These are phyloP conservation scores for Yamadazyma spencermartinsiae DNA, from an alignment of 1,139 yeast species.

Conservation along the genomic window DNA sequence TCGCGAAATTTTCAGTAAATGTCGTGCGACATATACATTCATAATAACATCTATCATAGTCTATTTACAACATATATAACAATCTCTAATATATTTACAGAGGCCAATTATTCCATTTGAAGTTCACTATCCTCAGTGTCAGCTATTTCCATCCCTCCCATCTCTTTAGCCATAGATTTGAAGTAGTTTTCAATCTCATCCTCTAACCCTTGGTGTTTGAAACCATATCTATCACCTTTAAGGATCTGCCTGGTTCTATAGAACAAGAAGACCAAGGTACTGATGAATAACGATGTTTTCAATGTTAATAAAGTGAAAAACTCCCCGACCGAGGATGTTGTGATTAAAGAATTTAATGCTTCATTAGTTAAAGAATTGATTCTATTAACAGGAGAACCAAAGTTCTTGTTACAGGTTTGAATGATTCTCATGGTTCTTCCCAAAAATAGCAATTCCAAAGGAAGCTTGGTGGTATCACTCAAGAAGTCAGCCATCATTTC, in stretches of 20 bases:
- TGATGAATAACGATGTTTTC: constrained; percentile 36
- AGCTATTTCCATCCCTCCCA: constrained; percentile 32
- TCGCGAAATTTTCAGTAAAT: not conserved
- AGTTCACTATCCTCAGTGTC: constrained; percentile 7
- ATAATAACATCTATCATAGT: not conserved
- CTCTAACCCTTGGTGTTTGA: constrained; percentile 43
- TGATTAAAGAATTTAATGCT: constrained; percentile 37
- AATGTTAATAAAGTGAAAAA: constrained; percentile 31
- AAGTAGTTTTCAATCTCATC: constrained; percentile 48
- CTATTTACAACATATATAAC: not conserved
- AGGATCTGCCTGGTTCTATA: constrained; percentile 42
- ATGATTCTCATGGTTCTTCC: constrained; percentile 74
- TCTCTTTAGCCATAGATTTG: constrained; percentile 39
- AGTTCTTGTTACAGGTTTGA: constrained; percentile 63
- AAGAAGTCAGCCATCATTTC: constrained; percentile 42
- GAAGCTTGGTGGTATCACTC: constrained; percentile 64
- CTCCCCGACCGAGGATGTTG: constrained; percentile 19
- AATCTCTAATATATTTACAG: constrained; percentile 4
- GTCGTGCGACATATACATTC: too few species aligned
- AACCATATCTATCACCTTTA: constrained; percentile 32
- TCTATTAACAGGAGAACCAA: constrained; percentile 75
- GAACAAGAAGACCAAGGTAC: constrained; percentile 44
- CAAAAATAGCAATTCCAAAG: constrained; percentile 63
- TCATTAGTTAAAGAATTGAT: constrained; percentile 60
- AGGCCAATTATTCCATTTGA: not conserved